Evolutionary conservation across 306 rosid genomes (phyloP), one percentile per base, ranked within the genome.

Genomic region (Inga laurina): DNA sequence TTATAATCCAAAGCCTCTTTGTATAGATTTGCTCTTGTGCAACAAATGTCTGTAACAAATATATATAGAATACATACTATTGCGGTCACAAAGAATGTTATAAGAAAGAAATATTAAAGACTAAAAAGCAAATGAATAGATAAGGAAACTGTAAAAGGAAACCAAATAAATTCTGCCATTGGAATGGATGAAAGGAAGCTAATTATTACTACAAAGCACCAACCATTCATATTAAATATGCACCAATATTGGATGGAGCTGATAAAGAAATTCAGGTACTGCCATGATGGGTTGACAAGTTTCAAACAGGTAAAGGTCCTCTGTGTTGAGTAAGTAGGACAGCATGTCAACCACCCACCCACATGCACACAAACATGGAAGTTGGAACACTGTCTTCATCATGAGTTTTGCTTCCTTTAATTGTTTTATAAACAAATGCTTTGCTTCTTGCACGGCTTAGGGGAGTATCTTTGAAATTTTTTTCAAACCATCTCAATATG

Each of bases 1-100:
- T 90, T 24, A 89, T 10, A 76, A 94, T 86, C 93, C 97, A 92
- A 52, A 94, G 97, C 85, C 94, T 91, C 90, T 82, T 97, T 46
- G 85, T 39, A 85, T 88, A 87, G 12, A 90, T 79, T 77, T 94
- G 98, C 88, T 97, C 98, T 84, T 97, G 99, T 10, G 98, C 98
- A 75, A 97, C 90, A 88, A 97, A 94, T 72, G 92, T 86, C 99
- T 97, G 93, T 87, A 89, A 85, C 68, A 79, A 22, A 37, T 74
- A 86, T 71, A 3, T 30, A 22, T 54, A 75, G 68, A 16, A 81
- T 61, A 52, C 37, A 76, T 35, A 73, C 56, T 48, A 76, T 21
- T 45, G 32, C 52, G 10, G 15, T 30, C 44, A 41, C 72, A 76
- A 80, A 44, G 73, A 71, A 51, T 52, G 24, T 35, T 35, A 79